A percentile compares a stretch with the other conserved stretches of the same genome.
These are phyloP conservation scores for Ophiostoma sp. DNA, from an alignment of 2,329 filamentous ascomycete genomes.

Conservation along the genomic window DNA sequence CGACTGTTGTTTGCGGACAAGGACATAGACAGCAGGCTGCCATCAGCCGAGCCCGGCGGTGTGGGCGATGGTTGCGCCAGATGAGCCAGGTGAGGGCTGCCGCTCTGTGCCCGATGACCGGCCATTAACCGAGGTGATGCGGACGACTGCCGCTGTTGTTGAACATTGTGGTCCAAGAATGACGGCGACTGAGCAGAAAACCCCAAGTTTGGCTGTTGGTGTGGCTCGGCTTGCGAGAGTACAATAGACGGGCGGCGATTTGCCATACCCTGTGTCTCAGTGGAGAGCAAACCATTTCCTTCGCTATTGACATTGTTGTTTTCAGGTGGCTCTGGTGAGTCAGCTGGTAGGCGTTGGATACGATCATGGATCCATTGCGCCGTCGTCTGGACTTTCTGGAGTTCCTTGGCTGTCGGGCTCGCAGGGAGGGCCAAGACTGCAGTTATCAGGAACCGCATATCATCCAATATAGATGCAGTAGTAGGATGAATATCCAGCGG, in stretches of 20 bases:
- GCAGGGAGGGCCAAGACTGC: conserved; percentile 45
- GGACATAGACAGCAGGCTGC: conserved; percentile 12
- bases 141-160: neutral
- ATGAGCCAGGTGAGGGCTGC: neutral
- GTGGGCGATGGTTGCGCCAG: neutral
- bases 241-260: neutral
- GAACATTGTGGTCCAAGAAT: neutral
- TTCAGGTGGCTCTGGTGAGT: conserved; percentile 19
- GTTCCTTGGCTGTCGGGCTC: conserved; percentile 39
- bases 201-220: neutral
- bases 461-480: conserved; percentile 53
- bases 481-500: conserved; percentile 47
- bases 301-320: neutral
- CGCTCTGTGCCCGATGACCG: neutral
- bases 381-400: conserved; percentile 43
- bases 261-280: neutral
- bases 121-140: neutral
- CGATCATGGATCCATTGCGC: conserved; percentile 45
- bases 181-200: neutral
- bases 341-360: conserved; percentile 37
- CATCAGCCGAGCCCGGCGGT: neutral
- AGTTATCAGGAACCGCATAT: conserved; percentile 50
- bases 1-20: neutral
- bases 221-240: neutral
- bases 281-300: neutral